These are phyloP conservation scores for Parafenestella ontariensis DNA, from an alignment of 2,329 filamentous ascomycete species.

Conservation along the genomic window DNA sequence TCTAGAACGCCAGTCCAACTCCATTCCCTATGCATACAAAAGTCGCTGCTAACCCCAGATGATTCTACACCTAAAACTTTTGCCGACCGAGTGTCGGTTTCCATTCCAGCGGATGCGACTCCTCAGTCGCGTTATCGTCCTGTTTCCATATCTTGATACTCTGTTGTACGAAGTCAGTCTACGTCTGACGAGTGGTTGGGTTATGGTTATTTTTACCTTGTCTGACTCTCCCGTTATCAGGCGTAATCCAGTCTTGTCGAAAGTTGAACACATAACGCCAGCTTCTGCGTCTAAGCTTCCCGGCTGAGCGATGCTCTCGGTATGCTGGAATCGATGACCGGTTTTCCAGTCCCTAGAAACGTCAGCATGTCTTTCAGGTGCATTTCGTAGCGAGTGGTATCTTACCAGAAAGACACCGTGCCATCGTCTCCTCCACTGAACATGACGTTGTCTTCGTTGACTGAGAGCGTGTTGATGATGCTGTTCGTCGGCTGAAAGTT, in stretches of 20 bases:
- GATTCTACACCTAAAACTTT: constrained; percentile 60
- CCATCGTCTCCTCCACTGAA: constrained; percentile 97
- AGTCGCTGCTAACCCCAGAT: background rate
- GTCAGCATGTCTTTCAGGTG: background rate
- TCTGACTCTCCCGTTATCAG: constrained; percentile 95
- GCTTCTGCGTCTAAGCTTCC: constrained; percentile 93
- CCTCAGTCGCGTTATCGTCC: constrained; percentile 87
- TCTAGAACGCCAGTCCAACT: constrained; percentile 11
- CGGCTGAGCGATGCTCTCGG: constrained; percentile 92
- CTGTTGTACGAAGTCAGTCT: too few species aligned
- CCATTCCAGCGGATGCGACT: constrained; percentile 93
- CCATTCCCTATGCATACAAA: constrained; percentile 6
- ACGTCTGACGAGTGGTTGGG: too few species aligned
- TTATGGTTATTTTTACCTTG: too few species aligned
- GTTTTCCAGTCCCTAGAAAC: constrained; percentile 91
- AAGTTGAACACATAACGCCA: constrained; percentile 92
- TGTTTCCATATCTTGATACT: constrained; percentile 93
- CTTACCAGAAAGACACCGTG: constrained; percentile 81
- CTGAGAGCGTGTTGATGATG: constrained; percentile 92
- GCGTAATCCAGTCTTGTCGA: constrained; percentile 85
- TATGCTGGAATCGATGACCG: constrained; percentile 86
- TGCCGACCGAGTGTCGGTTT: constrained; percentile 79
- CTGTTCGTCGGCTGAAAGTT: constrained; percentile 97
- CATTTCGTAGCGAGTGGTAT: background rate
- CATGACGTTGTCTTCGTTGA: constrained; percentile 93